Evolutionary conservation across 2,329 filamentous ascomycete genomes (phyloP), one percentile per base, ranked within the genome.

Genomic region (Sarocladium brachiariae): DNA sequence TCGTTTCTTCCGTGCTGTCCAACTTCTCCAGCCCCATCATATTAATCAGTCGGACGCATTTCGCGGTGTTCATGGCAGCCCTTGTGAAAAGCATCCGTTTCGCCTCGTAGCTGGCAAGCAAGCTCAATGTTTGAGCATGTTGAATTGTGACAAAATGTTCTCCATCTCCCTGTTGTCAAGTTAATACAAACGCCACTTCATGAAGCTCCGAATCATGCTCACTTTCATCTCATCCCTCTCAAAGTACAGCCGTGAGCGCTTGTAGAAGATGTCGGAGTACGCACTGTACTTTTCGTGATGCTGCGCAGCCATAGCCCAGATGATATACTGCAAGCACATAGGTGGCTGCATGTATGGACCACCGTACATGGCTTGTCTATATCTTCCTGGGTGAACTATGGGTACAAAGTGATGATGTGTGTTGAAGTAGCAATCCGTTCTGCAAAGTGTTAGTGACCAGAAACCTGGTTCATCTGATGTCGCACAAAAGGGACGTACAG

Each of bases 21-120:
- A 95, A 65, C 23, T 85, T 78, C 65, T 95, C 87, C 31, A 96
- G 71, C 1, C 89, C 88, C 80, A 96, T 86, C 77, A 96, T 95
- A 53, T 90, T 80, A 4, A 79, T 77, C 46, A 96, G 72, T 39
- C 89, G 79, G 19, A 83, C 76, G 30, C 78, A 81, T 59, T 86
- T 76, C 18, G 89, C 87, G 10, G 81, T 78, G 54, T 87, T 96
- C 71, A 95, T 81, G 73, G 89, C 90, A 1, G 91, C 88, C 53
- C 90, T 77, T 0, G 89, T 90, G 60, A 96, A 96, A 58, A 85
- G 81, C 77, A 95, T 87, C 56, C 78, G 77, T 63, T 86, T 91
- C 58, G 92, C 93, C 64, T 97, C 92, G 59, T 90, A 89, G 1
- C 78, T 81, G 2, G 80, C 77, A 34, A 90, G 77, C 4, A 96